phyloP scores from a whole-genome alignment of 2,329 filamentous ascomycete genomes.

The Parascedosporium putredinis region DNA sequence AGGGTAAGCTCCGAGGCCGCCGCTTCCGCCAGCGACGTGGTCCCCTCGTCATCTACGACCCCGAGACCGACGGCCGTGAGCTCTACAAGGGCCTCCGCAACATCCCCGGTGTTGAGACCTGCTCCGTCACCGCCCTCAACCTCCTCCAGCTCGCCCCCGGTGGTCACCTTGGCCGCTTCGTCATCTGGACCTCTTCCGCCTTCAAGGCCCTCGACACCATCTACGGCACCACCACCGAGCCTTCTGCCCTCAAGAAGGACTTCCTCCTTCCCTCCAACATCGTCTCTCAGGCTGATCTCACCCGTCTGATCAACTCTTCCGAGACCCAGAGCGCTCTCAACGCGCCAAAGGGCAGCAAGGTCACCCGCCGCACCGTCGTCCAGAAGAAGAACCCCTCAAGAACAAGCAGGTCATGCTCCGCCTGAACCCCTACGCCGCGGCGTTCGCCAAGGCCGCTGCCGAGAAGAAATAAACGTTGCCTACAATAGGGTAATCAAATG shows the following conservation, averaged over 20 bases:
- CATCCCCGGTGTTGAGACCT: constrained; percentile 96
- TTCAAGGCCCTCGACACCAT: constrained; percentile 95
- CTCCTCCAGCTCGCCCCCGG: constrained; percentile 98
- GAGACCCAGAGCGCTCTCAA: constrained; percentile 95
- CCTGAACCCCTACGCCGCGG: constrained; percentile 93
- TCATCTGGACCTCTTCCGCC: constrained; percentile 95
- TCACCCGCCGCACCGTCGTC: constrained; percentile 80
- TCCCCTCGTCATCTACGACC: constrained; percentile 95
- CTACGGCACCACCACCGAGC: constrained; percentile 86
- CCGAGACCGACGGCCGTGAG: constrained; percentile 89
- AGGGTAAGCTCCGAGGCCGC: constrained; percentile 96
- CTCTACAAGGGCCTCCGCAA: constrained; percentile 95
- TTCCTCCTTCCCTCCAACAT: constrained; percentile 91
- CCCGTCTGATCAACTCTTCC: constrained; percentile 97
- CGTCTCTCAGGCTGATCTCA: constrained; percentile 88
- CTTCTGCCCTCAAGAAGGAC: constrained; percentile 95
- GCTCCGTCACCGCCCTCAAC: constrained; percentile 86
- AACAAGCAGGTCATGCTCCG: constrained; percentile 99
- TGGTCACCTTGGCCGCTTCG: constrained; percentile 97
- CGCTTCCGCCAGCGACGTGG: constrained; percentile 96
- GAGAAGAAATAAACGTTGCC: constrained; percentile 24
- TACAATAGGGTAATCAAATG: no score
- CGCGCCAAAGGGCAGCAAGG: constrained; percentile 78
- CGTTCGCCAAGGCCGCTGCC: constrained; percentile 60
- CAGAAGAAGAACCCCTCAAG: constrained; percentile 99